Percentiles rank a stretch among this genome's conserved stretches.
Conservation (phyloP, 257 asterid genomes). For the Gentiana straminea region DNA sequence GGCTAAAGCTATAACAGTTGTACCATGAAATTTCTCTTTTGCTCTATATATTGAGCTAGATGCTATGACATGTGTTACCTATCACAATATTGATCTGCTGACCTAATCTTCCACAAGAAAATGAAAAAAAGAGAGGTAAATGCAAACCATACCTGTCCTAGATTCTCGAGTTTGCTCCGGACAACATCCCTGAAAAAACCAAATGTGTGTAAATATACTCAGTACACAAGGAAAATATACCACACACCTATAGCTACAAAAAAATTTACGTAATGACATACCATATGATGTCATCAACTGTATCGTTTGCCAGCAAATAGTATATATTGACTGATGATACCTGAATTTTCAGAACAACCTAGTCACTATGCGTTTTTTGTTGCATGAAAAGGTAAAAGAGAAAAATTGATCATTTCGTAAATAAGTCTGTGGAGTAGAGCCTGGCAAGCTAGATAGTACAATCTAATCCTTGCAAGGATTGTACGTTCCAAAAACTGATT, state of each 20-base stretch:
- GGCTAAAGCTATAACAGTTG: too few species aligned
- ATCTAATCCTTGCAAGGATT: too few species aligned
- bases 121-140: neutral
- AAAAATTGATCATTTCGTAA: too few species aligned
- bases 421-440: too few species aligned
- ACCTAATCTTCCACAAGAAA: neutral
- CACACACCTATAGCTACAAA: neutral
- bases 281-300: slow-evolving; percentile 90
- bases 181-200: slow-evolving; percentile 69
- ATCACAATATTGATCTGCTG: too few species aligned
- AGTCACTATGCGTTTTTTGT: neutral
- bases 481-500: too few species aligned
- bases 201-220: neutral
- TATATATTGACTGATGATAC: slow-evolving; percentile 76
- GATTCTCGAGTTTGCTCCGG: slow-evolving; percentile 83
- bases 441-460: too few species aligned
- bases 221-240: neutral
- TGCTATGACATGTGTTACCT: neutral
- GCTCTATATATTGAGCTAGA: neutral
- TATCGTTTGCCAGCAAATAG: slow-evolving; percentile 85
- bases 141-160: slow-evolving; percentile 67
- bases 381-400: neutral
- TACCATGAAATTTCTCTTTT: too few species aligned
- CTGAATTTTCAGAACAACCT: slow-evolving; percentile 26
- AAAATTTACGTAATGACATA: slow-evolving; percentile 12